phyloP scores from a whole-genome alignment of 192 early-diverging fungal species.

The Thoreauomyces humboldtii region DNA sequence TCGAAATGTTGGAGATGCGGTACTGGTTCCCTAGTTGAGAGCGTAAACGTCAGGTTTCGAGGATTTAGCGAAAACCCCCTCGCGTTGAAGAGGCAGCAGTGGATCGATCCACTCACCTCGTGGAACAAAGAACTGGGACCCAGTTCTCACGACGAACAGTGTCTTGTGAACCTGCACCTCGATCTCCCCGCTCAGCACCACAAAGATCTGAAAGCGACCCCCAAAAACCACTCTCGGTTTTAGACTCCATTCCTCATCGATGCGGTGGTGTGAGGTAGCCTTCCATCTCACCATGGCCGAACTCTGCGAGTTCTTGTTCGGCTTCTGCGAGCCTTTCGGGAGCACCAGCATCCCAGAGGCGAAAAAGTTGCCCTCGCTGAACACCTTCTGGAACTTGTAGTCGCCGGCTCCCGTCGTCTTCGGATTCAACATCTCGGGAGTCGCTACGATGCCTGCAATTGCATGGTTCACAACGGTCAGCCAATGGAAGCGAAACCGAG shows the following conservation, averaged over 20 bases:
- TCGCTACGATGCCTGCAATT: slow-evolving; percentile 42
- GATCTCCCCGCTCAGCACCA: slow-evolving; percentile 42
- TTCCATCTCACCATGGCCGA: slow-evolving; percentile 54
- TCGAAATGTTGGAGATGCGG: slow-evolving; percentile 29
- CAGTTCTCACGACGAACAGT: slow-evolving; percentile 39
- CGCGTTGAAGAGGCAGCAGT: neutral
- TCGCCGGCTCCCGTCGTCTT: slow-evolving; percentile 24
- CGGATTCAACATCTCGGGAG: slow-evolving; percentile 36
- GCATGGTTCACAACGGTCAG: no score
- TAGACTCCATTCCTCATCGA: no score
- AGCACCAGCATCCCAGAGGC: slow-evolving; percentile 51
- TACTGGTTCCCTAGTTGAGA: slow-evolving; percentile 40
- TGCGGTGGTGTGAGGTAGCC: no score
- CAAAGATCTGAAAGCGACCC: slow-evolving; percentile 34
- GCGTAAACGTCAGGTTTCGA: neutral
- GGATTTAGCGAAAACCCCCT: neutral
- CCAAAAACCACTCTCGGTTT: neutral
- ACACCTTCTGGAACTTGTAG: slow-evolving; percentile 54
- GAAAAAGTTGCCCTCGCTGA: slow-evolving; percentile 51
- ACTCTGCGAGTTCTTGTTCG: slow-evolving; percentile 43
- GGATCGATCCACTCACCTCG: slow-evolving; percentile 38
- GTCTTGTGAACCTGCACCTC: slow-evolving; percentile 43
- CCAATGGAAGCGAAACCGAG: no score
- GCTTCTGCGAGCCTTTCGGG: slow-evolving; percentile 50
- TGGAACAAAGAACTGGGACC: slow-evolving; percentile 50